A percentile compares a stretch with the other conserved stretches of the same genome.
phyloP scores from a whole-genome alignment of 495 filamentous ascomycete species.

The Aspergillus avenaceus region DNA sequence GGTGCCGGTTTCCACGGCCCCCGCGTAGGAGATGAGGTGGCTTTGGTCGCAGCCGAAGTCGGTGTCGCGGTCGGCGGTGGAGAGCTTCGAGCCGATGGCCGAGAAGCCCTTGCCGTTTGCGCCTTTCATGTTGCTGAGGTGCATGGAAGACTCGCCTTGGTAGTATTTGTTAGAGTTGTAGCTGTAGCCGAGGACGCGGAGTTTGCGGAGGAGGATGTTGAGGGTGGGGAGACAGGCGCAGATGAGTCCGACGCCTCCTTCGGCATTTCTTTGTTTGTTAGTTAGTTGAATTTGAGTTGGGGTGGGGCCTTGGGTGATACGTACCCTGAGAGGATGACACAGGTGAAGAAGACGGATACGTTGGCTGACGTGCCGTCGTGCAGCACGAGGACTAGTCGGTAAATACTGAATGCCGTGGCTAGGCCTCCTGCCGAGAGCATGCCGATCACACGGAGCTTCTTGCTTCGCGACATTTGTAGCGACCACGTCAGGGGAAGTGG shows the following conservation, averaged over 20 bases:
- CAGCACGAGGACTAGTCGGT: conserved; percentile 40
- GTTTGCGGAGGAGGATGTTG: conserved; percentile 32
- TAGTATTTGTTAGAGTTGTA: conserved; percentile 33
- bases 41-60: conserved; percentile 32
- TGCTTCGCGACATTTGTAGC: conserved; percentile 42
- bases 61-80: conserved; percentile 13
- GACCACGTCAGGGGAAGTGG: conserved; percentile 46
- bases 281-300: neutral
- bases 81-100: conserved; percentile 5
- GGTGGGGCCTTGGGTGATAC: no score
- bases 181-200: conserved; percentile 25
- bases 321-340: conserved; percentile 44
- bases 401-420: conserved; percentile 42
- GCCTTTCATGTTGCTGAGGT: conserved; percentile 23
- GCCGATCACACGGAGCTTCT: conserved; percentile 43
- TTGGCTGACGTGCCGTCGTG: conserved; percentile 27
- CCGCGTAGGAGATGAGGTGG: conserved; percentile 33
- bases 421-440: conserved; percentile 44
- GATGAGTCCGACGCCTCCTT: conserved; percentile 44
- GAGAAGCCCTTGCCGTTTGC: conserved; percentile 13
- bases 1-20: conserved; percentile 18
- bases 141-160: conserved; percentile 25
- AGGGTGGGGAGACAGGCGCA: conserved; percentile 43
- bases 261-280: conserved; percentile 34
- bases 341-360: conserved; percentile 38